Evolutionary conservation across 352 stramenopile genomes (phyloP).

Genomic region (Phytophthora citrophthora): DNA sequence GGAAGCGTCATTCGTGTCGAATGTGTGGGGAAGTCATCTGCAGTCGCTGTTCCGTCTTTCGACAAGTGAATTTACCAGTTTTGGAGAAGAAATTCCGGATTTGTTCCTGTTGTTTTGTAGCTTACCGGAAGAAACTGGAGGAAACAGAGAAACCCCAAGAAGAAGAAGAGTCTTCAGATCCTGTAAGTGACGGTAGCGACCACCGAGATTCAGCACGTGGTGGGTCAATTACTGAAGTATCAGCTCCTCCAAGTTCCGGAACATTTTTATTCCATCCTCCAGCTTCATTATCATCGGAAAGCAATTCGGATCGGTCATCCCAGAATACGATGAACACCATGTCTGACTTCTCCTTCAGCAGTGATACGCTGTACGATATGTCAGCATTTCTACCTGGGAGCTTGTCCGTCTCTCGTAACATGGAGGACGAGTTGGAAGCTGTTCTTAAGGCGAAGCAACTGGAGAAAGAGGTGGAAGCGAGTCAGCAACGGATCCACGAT

Average conservation of each 20-base stretch:
- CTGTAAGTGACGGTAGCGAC: slow-evolving; percentile 12
- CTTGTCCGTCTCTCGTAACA: slow-evolving; percentile 35
- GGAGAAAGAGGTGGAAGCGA: slow-evolving; percentile 75
- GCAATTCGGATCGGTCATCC: slow-evolving; percentile 40
- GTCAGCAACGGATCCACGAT: slow-evolving; percentile 59
- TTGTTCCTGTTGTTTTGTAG: slow-evolving; percentile 76
- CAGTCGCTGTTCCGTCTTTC: slow-evolving; percentile 78
- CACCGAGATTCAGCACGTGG: slow-evolving; percentile 6
- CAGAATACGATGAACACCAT: slow-evolving; percentile 41
- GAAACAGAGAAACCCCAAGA: slow-evolving; percentile 14
- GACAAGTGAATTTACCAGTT: slow-evolving; percentile 63
- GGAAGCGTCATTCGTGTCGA: slow-evolving; percentile 80
- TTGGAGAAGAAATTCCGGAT: slow-evolving; percentile 71
- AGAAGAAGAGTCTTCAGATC: slow-evolving; percentile 16
- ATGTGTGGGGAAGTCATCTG: slow-evolving; percentile 87
- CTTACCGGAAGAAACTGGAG: slow-evolving; percentile 58
- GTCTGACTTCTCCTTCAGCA: slow-evolving; percentile 43
- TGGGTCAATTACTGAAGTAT: neutral
- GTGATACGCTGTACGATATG: slow-evolving; percentile 31
- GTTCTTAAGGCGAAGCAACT: slow-evolving; percentile 60
- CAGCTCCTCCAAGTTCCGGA: neutral
- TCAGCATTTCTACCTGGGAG: slow-evolving; percentile 13
- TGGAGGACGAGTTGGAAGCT: slow-evolving; percentile 72
- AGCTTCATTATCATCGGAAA: slow-evolving; percentile 25
- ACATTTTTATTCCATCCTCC: slow-evolving; percentile 9